Percentiles rank a stretch among this genome's conserved stretches.
phyloP scores from a whole-genome alignment of 1,139 yeast species.

The Geotrichum klebahnii region DNA sequence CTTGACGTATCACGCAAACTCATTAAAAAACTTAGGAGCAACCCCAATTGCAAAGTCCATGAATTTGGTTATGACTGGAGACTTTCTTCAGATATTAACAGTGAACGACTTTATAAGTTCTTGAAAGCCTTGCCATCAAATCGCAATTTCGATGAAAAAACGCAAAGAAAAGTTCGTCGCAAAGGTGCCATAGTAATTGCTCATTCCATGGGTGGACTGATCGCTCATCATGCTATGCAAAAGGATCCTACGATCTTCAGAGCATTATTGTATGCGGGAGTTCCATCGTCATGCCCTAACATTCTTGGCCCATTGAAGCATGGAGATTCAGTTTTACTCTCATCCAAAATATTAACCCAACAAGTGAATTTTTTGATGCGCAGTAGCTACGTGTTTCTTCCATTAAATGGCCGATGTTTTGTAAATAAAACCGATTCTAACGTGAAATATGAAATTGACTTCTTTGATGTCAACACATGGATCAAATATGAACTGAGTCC shows the following conservation, averaged over 20 bases:
- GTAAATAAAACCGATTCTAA: conserved; percentile 53
- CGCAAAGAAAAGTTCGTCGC: conserved; percentile 27
- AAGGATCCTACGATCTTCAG: conserved; percentile 62
- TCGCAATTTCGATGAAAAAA: conserved; percentile 25
- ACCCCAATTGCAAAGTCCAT: conserved; percentile 59
- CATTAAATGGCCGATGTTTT: conserved; percentile 69
- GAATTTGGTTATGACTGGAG: conserved; percentile 94
- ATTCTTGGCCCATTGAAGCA: conserved; percentile 78
- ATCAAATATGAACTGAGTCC: conserved; percentile 71
- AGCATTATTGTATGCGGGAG: conserved; percentile 75
- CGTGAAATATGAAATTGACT: conserved; percentile 63
- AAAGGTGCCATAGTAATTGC: conserved; percentile 69
- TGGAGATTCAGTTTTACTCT: conserved; percentile 75
- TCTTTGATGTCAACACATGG: conserved; percentile 79
- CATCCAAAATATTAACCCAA: conserved; percentile 68
- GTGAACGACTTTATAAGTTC: conserved; percentile 49
- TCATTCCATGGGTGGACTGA: conserved; percentile 90
- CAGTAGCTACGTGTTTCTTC: conserved; percentile 72
- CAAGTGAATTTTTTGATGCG: conserved; percentile 88
- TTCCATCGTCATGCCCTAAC: conserved; percentile 79
- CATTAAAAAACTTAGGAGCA: conserved; percentile 50
- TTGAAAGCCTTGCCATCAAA: conserved; percentile 46
- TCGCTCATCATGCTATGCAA: conserved; percentile 76
- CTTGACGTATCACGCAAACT: conserved; percentile 69
- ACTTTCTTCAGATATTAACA: conserved; percentile 56